Evolutionary conservation across 2,329 filamentous ascomycete genomes (phyloP), one percentile per base, ranked within the genome.

Genomic region (Trichoderma sp.): DNA sequence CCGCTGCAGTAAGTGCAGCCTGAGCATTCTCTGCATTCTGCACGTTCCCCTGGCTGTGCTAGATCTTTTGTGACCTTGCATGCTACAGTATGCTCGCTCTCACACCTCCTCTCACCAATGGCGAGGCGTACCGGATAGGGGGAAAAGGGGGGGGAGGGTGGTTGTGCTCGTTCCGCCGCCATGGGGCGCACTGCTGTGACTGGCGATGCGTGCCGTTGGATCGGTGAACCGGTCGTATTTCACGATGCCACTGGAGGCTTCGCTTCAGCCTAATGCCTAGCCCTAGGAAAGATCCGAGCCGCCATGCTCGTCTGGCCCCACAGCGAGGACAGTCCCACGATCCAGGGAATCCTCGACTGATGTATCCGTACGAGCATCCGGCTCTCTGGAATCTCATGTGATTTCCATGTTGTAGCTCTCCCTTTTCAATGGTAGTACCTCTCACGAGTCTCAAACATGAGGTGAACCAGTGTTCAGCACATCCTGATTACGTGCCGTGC

Each of bases 51-150:
- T 19, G 21, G 28, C 7, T 52, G 45, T 65, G 48, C 63, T 59
- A 56, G 51, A 61, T 34, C 55, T 55, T 52, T 44, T 54, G 54
- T 58, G 51, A 58, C 62, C 62, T 51, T 64, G 54, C 62, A 58
- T 64, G 45, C 54, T 50, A 58, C 62, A 50, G 30, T 9, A 30
- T 5, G 12, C 34, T 39, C 10, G 34, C 34, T 14, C 34, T 39
- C 34, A 39, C 34, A 30, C 30, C 7, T 12, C 0, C 39, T 47
- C 30, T 52, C 47, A 47, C 62, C 55, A 59, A 64, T 64, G 58
- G 58, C 45, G 58, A 56, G 30, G 47, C 62, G 55, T 59, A 51
- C 62, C 62, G 50, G 44, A 21, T 26, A 14, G 21, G 19, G n/a
- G 61, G 52, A 19, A 57, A 48, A 21, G 52, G 61, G 10, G 34